Evolutionary conservation across 2,329 filamentous ascomycete genomes (phyloP).

Genomic region (Ophiostoma ips): DNA sequence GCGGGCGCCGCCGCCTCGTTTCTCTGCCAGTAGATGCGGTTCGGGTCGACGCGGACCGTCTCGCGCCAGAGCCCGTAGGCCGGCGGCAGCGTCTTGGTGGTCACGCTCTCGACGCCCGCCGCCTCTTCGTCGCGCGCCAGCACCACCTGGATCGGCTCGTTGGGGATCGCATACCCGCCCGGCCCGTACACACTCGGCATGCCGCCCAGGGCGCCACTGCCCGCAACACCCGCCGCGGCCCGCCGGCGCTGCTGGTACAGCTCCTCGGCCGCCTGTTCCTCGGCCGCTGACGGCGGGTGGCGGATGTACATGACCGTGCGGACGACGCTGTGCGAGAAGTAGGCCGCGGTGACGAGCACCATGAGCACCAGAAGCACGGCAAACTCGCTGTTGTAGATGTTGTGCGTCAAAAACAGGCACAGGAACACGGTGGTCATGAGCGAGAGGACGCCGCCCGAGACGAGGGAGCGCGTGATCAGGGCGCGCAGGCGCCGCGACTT

Average conservation of each 20-base stretch:
- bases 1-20: slow-evolving; percentile 28
- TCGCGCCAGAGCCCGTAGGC: slow-evolving; percentile 77
- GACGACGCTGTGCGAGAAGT: slow-evolving; percentile 70
- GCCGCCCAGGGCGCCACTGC: slow-evolving; percentile 13
- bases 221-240: neutral
- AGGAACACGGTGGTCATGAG: slow-evolving; percentile 53
- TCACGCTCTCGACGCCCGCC: slow-evolving; percentile 39
- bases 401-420: slow-evolving; percentile 52
- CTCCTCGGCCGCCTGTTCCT: slow-evolving; percentile 20
- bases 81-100: slow-evolving; percentile 52
- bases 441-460: slow-evolving; percentile 50
- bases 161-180: slow-evolving; percentile 55
- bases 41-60: slow-evolving; percentile 71
- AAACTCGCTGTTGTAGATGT: slow-evolving; percentile 53
- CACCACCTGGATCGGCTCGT: slow-evolving; percentile 61
- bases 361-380: slow-evolving; percentile 69
- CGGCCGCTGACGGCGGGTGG: slow-evolving; percentile 25
- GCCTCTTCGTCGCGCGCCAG: slow-evolving; percentile 63
- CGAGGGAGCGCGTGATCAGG: slow-evolving; percentile 45
- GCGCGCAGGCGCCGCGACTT: slow-evolving; percentile 38
- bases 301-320: slow-evolving; percentile 55
- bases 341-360: slow-evolving; percentile 57
- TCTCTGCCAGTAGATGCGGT: slow-evolving; percentile 69
- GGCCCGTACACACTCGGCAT: slow-evolving; percentile 34
- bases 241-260: slow-evolving; percentile 13